Conservation (phyloP, 1,284 basidiomycete genomes). For the Cutaneotrichosporon sp. region DNA sequence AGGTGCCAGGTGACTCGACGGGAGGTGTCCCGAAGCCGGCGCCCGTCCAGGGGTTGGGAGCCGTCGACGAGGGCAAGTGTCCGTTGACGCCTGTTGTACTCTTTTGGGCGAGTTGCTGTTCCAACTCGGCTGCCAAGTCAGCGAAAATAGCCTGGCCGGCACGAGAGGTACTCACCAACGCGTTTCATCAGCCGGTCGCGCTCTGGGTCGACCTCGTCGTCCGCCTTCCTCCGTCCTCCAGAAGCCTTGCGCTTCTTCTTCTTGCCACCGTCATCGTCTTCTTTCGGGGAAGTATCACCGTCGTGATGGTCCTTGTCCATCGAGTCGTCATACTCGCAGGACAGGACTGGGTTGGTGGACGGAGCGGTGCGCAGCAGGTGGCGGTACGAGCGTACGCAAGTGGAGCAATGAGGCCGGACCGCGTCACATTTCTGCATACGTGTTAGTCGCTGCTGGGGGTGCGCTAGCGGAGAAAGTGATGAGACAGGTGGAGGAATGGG, state of each 20-base stretch:
- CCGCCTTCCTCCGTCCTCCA: constrained; percentile 30
- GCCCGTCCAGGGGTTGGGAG: not conserved
- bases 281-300: constrained; percentile 14
- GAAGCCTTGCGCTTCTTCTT: constrained; percentile 44
- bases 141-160: not conserved
- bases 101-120: constrained; percentile 14
- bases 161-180: constrained; percentile 34
- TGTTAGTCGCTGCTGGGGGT: constrained; percentile 8
- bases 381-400: constrained; percentile 48
- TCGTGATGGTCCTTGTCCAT: constrained; percentile 19
- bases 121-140: constrained; percentile 26
- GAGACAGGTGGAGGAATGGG: not conserved
- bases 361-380: constrained; percentile 45
- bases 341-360: constrained; percentile 37
- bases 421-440: constrained; percentile 48
- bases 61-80: not conserved
- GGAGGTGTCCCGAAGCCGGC: not conserved
- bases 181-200: constrained; percentile 37
- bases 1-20: constrained; percentile 39
- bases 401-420: constrained; percentile 48
- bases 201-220: constrained; percentile 37
- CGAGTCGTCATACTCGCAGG: constrained; percentile 49
- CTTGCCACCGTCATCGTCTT: constrained; percentile 24
- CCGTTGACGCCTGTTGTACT: not conserved
- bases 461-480: not conserved